A percentile compares a stretch with the other conserved stretches of the same genome.
Evolutionary conservation across 805 yeast genomes (phyloP).

Genomic region (Maudiozyma pseudohumilis): DNA sequence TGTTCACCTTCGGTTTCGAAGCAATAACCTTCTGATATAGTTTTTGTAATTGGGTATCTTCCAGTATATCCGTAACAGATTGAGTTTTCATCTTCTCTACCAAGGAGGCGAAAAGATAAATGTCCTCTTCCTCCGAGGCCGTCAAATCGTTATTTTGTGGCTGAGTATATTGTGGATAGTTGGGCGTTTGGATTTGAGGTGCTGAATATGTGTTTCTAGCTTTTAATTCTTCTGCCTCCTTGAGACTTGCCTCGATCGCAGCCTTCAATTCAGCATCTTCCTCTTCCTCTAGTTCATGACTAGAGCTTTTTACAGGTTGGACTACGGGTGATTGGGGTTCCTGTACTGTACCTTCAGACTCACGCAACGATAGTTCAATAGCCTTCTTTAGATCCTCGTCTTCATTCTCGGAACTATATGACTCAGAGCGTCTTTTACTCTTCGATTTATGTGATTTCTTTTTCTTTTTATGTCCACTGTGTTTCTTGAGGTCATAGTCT

Average conservation of each 20-base stretch:
- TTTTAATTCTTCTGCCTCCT: constrained; percentile 46
- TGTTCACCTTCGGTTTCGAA: constrained; percentile 60
- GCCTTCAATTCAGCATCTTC: constrained; percentile 86
- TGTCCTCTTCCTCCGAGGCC: constrained; percentile 56
- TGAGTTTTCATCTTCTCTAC: constrained; percentile 44
- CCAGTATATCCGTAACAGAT: constrained; percentile 33
- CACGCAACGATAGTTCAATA: constrained; percentile 66
- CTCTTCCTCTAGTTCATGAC: constrained; percentile 54
- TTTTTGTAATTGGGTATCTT: constrained; percentile 24
- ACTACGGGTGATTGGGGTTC: constrained; percentile 26
- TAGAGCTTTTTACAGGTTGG: constrained; percentile 4
- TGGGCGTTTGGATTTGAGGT: constrained; percentile 5
- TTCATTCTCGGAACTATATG: constrained; percentile 43
- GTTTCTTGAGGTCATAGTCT: constrained; percentile 39
- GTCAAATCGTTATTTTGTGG: constrained; percentile 32
- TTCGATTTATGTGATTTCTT: constrained; percentile 7
- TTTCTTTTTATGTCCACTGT: constrained; percentile 8
- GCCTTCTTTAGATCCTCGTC: constrained; percentile 75
- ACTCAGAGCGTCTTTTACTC: constrained; percentile 20
- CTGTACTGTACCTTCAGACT: constrained; percentile 20
- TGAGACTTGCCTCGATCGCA: constrained; percentile 86
- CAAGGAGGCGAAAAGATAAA: constrained; percentile 58
- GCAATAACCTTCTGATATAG: constrained; percentile 50
- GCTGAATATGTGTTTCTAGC: constrained; percentile 18
- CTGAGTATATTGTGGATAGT: constrained; percentile 6